These are phyloP conservation scores for Priceomyces castillae DNA, from an alignment of 805 yeast genomes.

Conservation along the genomic window DNA sequence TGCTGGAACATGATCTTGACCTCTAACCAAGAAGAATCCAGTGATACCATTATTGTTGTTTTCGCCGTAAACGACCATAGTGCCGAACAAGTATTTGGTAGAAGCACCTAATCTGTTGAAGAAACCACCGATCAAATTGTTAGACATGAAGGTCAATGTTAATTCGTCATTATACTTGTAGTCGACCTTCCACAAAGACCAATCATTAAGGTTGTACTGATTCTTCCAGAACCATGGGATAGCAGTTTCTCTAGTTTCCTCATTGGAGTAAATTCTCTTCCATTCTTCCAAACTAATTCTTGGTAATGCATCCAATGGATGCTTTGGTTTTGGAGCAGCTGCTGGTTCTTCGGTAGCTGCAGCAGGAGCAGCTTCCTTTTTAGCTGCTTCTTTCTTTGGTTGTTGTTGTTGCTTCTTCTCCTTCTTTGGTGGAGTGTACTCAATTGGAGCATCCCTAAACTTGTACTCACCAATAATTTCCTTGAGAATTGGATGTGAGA, in stretches of 20 bases:
- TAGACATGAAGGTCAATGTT: slow-evolving; percentile 96
- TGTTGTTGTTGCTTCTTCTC: slow-evolving; percentile 61
- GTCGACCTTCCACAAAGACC: slow-evolving; percentile 92
- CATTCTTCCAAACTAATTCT: slow-evolving; percentile 79
- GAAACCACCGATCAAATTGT: slow-evolving; percentile 97
- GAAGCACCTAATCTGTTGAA: slow-evolving; percentile 92
- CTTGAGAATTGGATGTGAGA: slow-evolving; percentile 44
- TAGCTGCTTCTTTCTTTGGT: slow-evolving; percentile 24
- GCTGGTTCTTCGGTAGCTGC: too few relatives aligned
- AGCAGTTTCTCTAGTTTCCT: slow-evolving; percentile 91
- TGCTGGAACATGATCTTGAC: slow-evolving; percentile 87
- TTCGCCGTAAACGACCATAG: slow-evolving; percentile 94
- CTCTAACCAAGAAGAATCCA: slow-evolving; percentile 94
- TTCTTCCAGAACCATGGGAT: slow-evolving; percentile 97
- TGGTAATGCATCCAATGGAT: slow-evolving; percentile 81
- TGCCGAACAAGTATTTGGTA: slow-evolving; percentile 91
- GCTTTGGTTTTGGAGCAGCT: slow-evolving; percentile 76
- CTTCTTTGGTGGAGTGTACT: slow-evolving; percentile 71
- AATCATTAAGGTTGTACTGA: slow-evolving; percentile 86
- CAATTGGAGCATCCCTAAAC: slow-evolving; percentile 64
- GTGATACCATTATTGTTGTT: slow-evolving; percentile 97
- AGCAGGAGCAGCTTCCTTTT: slow-evolving; percentile 31
- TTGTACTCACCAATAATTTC: slow-evolving; percentile 49
- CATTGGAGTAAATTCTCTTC: slow-evolving; percentile 96
- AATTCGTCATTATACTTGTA: slow-evolving; percentile 98